Evolutionary conservation across 306 rosid genomes (phyloP).

Genomic region (Cucurbita maxima): DNA sequence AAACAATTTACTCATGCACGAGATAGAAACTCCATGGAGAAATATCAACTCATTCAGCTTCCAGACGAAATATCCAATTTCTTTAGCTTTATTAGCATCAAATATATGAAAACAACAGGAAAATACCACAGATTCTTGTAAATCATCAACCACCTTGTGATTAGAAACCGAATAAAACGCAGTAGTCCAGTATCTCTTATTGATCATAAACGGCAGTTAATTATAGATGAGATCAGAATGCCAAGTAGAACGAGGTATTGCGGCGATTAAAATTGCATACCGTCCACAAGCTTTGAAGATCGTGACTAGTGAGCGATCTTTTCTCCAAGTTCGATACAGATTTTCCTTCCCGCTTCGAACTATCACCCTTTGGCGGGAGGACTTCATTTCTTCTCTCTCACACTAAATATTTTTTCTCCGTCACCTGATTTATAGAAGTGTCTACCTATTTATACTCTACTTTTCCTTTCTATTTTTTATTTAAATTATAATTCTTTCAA

Average conservation of each 20-base stretch:
- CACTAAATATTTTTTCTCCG: background rate
- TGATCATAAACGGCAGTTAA: background rate
- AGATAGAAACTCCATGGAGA: background rate
- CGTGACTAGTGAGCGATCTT: background rate
- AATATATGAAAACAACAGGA: background rate
- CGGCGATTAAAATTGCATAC: background rate
- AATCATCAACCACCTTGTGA: background rate
- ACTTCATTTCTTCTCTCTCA: background rate
- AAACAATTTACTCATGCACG: background rate
- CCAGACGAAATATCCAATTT: background rate
- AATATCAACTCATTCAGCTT: background rate
- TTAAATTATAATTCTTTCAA: too few relatives aligned
- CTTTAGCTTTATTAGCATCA: background rate
- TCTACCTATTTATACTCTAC: too few relatives aligned
- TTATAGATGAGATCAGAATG: background rate
- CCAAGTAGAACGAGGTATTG: background rate
- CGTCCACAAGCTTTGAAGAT: background rate
- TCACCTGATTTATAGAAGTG: too few relatives aligned
- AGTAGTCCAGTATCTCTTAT: background rate
- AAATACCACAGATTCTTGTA: background rate
- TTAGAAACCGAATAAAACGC: background rate
- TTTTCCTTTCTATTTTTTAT: too few relatives aligned
- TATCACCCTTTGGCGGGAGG: slow-evolving; percentile 3
- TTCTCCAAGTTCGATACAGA: background rate
- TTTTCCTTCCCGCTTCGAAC: background rate